These are phyloP conservation scores for Hawksworthiomyces lignivorus DNA, from an alignment of 2,329 filamentous ascomycete genomes.

Conservation along the genomic window DNA sequence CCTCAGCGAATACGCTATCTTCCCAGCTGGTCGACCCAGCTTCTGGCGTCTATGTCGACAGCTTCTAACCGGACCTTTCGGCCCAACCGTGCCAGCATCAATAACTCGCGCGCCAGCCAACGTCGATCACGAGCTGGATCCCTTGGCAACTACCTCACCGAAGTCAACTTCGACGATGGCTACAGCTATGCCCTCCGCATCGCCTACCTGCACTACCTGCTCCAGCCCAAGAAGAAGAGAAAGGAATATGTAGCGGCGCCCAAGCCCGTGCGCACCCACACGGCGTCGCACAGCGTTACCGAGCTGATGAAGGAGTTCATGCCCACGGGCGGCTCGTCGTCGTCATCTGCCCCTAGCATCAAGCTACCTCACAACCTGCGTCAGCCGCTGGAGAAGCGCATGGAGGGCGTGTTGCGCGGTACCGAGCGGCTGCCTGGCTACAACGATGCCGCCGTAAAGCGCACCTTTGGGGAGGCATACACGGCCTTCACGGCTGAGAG, in stretches of 20 bases:
- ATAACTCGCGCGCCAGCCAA: conserved; percentile 34
- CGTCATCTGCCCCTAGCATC: conserved; percentile 42
- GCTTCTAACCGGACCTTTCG: conserved; percentile 40
- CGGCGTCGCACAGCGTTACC: conserved; percentile 60
- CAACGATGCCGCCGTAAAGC: conserved; percentile 82
- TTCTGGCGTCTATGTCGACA: conserved; percentile 38
- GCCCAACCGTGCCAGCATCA: conserved; percentile 37
- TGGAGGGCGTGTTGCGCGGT: conserved; percentile 73
- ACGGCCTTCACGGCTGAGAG: conserved; percentile 84
- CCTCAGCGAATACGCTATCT: too few species aligned
- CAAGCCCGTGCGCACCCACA: conserved; percentile 10
- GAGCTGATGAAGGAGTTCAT: conserved; percentile 85
- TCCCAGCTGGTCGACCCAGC: conserved; percentile 8
- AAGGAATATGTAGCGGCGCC: conserved; percentile 73
- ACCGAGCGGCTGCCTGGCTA: conserved; percentile 81
- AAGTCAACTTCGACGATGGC: conserved; percentile 66
- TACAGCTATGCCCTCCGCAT: conserved; percentile 86
- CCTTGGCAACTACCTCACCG: conserved; percentile 28
- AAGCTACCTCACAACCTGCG: conserved; percentile 53
- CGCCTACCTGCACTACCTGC: conserved; percentile 85
- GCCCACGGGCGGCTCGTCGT: conserved; percentile 26
- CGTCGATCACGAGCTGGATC: conserved; percentile 36
- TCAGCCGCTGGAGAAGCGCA: conserved; percentile 54
- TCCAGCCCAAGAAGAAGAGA: conserved; percentile 83
- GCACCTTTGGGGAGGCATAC: conserved; percentile 90